Conservation (phyloP, 768 basidiomycete species). For the Boletus eberwhitei region DNA sequence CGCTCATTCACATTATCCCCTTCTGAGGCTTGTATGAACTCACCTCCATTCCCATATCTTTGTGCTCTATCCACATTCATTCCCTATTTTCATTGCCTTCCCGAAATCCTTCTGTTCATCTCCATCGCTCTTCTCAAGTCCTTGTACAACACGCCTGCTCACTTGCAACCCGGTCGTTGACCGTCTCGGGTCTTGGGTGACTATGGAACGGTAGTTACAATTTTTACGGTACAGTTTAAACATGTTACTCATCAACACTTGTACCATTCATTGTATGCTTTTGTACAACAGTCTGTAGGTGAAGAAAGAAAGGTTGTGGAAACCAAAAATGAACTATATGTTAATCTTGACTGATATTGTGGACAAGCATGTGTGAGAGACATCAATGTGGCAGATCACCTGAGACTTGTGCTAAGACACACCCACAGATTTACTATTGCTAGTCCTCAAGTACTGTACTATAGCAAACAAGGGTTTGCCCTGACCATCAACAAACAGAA, state of each 20-base stretch:
- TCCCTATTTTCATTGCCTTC: background rate
- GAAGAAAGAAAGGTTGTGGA: slow-evolving; percentile 8
- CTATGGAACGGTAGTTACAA: slow-evolving; percentile 10
- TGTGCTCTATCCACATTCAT: background rate
- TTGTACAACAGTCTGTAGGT: slow-evolving; percentile 24
- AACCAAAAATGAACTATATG: background rate
- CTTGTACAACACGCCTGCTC: slow-evolving; percentile 15
- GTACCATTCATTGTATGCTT: slow-evolving; percentile 21
- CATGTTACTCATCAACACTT: slow-evolving; percentile 9
- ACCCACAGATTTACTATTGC: background rate
- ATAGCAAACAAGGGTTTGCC: background rate
- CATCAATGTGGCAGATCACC: background rate
- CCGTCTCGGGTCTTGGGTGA: slow-evolving; percentile 2
- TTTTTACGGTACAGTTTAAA: slow-evolving; percentile 16
- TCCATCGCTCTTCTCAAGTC: slow-evolving; percentile 2
- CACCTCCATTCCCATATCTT: background rate
- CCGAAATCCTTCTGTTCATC: background rate
- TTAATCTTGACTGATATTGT: background rate
- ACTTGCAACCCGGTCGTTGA: slow-evolving; percentile 10
- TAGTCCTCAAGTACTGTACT: background rate
- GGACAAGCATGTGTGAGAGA: background rate
- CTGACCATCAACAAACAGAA: background rate
- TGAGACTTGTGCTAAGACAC: background rate
- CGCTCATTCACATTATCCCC: slow-evolving; percentile 2
- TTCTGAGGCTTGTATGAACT: slow-evolving; percentile 9